Evolutionary conservation across 2,329 filamentous ascomycete genomes (phyloP), one percentile per base, ranked within the genome.

Genomic region (Dothistroma septosporum): DNA sequence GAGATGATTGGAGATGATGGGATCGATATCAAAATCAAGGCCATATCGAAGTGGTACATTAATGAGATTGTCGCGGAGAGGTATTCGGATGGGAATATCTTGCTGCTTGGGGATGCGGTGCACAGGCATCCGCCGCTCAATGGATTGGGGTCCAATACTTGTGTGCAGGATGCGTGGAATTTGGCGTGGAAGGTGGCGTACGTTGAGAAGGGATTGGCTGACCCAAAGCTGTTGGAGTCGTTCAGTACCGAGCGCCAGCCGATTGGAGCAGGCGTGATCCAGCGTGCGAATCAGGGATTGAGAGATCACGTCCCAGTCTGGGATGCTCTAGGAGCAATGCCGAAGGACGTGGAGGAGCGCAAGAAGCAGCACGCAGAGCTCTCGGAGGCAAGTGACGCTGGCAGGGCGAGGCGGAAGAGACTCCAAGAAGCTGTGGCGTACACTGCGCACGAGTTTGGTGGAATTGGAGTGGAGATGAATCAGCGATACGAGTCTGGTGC

Each of bases 11-110:
- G 84, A 0, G 83, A 86, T 66, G 79, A 82, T 31, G 77, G 78
- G 0, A 70, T 82, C 12, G 71, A 76, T 0, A 74, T 80, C 2
- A 77, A 85, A 67, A 78, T 87, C 52, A 58, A 85, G n/a, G 73
- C 79, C 57, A 71, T 84, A 6, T 80, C 81, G 9, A 82, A 81
- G 64, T 88, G 85, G 85, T 76, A 75, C 57, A 82, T 87, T 66
- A 86, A 86, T 64, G 85, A 87, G 70, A 83, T 77, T 5, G 81
- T 86, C 0, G 85, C 85, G 0, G 80, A 85, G 68, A 73, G 76
- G 12, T 87, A 86, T 59, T 68, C 64, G 47, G 71, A 79, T 5
- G 77, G 78, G n/a, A 80, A 80, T 44, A 75, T 82, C 72, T 80
- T 83, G 70, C 84, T 82, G 61, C 73, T 86, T 6, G 83, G 83